Base-by-base conservation (phyloP, 1,284 basidiomycete genomes). In the Leccinum insolens region DNA sequence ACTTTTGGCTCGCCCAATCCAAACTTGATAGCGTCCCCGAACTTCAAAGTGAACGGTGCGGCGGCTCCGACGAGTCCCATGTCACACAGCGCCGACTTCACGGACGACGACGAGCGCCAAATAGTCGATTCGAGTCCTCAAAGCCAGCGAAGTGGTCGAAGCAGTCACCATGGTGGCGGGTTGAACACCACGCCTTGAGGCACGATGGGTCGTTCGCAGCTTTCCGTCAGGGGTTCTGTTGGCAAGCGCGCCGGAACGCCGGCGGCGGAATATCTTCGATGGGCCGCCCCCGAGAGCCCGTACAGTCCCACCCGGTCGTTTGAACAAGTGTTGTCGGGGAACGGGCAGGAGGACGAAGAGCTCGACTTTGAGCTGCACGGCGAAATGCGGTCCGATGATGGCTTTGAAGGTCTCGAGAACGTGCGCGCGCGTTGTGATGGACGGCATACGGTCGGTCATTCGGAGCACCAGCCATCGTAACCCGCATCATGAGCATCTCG, bases 401-500 rank as follows among this genome's bases (percentile, higher is more conserved):
- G 88, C 2, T 99, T 90, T 77, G 96, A 99, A 74, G 97, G 96
- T 0, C 77, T 99, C 61, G 96, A 98, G 80, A 97, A 98, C 74
- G 95, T 97, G 31, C 87, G 95, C 41, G 95, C 95, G 2, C 98
- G 96, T 79, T 98, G 96, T 75, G 95, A 96, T 78, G 97, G 97
- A 74, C 87, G 85, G 61, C 97, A 99, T 80, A 93, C 92, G 0
- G 90, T 94, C 46, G 89, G 89, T 0, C 58, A 34, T 34, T 60
- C 31, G 31, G 59, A 28, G 17, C 62, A 46, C 25, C 62, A 89
- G 39, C 85, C 86, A 89, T 65, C 86, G 88, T 60, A 85, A 86
- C 59, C 79, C 89, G 41, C 85, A 87, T 44, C 81, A 84, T 20
- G 78, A 81, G 37, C 86, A 86, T 71, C 79, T 89, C 20, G 82